These are phyloP conservation scores for Aspergillus novofumigatus DNA, from an alignment of 2,329 filamentous ascomycete genomes.

Conservation along the genomic window DNA sequence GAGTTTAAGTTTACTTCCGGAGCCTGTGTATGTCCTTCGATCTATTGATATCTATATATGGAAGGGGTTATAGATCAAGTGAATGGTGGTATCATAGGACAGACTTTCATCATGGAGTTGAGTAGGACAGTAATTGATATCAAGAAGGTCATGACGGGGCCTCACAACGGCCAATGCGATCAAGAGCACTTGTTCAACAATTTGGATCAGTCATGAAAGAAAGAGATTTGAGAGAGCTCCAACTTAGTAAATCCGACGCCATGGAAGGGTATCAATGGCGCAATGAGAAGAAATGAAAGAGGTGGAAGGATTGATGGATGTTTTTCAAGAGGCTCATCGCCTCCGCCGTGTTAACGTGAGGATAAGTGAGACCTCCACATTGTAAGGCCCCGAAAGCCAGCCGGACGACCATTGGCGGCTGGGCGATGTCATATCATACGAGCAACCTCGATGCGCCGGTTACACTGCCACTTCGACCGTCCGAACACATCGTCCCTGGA, in stretches of 20 bases:
- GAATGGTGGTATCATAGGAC: neutral
- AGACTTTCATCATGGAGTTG: neutral
- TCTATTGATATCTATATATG: neutral
- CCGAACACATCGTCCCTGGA: conserved; percentile 21
- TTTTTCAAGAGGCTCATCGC: neutral
- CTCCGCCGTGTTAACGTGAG: neutral
- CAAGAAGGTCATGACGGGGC: neutral
- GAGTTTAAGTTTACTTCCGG: neutral
- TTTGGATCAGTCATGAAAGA: neutral
- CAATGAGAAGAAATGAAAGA: neutral
- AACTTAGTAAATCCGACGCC: no score
- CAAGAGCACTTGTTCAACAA: neutral
- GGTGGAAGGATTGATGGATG: neutral
- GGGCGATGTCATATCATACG: conserved; percentile 26
- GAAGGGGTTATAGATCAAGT: neutral
- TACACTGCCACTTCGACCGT: conserved; percentile 24
- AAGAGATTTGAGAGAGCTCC: neutral
- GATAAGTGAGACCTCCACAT: no score
- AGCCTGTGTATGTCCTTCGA: neutral
- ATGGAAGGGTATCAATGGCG: neutral
- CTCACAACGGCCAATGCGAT: no score
- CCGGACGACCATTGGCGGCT: neutral
- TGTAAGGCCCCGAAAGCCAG: no score
- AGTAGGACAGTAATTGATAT: neutral
- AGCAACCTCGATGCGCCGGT: conserved; percentile 21